Evolutionary conservation across 2,329 filamentous ascomycete genomes (phyloP), one percentile per base, ranked within the genome.

Genomic region (Cladophialophora psammophila): DNA sequence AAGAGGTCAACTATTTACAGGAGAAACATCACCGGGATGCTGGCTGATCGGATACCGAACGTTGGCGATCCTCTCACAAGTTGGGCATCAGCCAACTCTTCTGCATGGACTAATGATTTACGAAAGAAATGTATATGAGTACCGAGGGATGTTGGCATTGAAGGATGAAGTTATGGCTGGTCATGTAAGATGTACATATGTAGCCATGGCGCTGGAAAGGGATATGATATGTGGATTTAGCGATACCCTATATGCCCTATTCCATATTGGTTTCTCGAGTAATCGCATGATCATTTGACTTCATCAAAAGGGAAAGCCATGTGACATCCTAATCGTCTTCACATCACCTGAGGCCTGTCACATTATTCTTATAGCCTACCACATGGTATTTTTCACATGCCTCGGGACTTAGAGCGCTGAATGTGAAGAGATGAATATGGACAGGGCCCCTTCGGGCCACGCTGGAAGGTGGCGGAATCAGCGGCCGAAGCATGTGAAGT

Each of bases 401-500:
- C 45, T 50, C 45, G 45, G 45, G 45, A 50, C 45, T 26, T 18
- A 12, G 18, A 26, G 10, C 8, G 18, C 45, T 50, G 18, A 31
- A 18, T 5, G 45, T 31, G n/a, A 5, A 50, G 6, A 6, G 18
- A 12, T 13, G 45, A 50, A 50, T 50, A 10, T 26, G 12, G 18
- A 13, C 12, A 20, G 20, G n/a, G n/a, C 7, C 8, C 42, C 18
- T n/a, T 48, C n/a, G 40, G 15, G 40, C 40, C 40, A 31, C 18
- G 31, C 53, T 38, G 31, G 53, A 36, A 38, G 53, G 32, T 13
- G n/a, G 53, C 32, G 35, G 35, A 35, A 8, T 4, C 32, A 35
- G 31, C 34, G 18, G n/a, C 53, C 31, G 35, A 55, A 55, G 35
- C 32, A 55, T 38, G 35, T 55, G 53, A 55, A 55, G 53, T 38